Conservation (phyloP, 2,329 filamentous ascomycete species). For the Colletotrichum agaves region DNA sequence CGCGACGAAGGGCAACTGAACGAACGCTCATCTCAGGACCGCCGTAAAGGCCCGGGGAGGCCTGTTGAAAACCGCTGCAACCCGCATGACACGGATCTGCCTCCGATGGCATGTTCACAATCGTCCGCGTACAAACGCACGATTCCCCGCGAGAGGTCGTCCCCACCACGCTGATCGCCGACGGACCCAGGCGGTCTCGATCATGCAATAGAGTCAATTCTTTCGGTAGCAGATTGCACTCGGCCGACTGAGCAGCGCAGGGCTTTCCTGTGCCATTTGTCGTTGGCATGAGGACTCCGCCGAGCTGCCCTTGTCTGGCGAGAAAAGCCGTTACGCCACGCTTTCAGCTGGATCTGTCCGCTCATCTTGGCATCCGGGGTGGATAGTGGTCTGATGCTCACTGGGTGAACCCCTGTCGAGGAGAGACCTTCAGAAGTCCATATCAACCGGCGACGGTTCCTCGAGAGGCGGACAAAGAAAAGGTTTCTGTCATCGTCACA, state of each 20-base stretch:
- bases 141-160: slow-evolving; percentile 1
- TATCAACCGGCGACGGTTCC: slow-evolving; percentile 19
- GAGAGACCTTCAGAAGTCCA: slow-evolving; percentile 7
- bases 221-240: neutral
- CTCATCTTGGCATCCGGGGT: slow-evolving; percentile 18
- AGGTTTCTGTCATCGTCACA: neutral
- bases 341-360: slow-evolving; percentile 10
- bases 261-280: neutral
- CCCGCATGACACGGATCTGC: slow-evolving; percentile 19
- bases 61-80: slow-evolving; percentile 8
- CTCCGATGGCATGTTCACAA: slow-evolving; percentile 11
- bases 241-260: neutral
- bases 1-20: neutral
- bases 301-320: slow-evolving; percentile 2
- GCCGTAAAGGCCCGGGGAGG: slow-evolving; percentile 3
- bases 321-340: slow-evolving; percentile 17
- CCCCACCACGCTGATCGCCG: slow-evolving; percentile 14
- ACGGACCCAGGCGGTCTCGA: neutral
- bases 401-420: slow-evolving; percentile 1
- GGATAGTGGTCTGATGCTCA: slow-evolving; percentile 16
- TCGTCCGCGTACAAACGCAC: neutral
- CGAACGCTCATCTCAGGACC: slow-evolving; percentile 4
- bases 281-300: slow-evolving; percentile 14
- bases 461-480: neutral
- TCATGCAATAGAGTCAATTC: neutral